phyloP scores from a whole-genome alignment of 257 asterid genomes.

The Solanum lignicaule region DNA sequence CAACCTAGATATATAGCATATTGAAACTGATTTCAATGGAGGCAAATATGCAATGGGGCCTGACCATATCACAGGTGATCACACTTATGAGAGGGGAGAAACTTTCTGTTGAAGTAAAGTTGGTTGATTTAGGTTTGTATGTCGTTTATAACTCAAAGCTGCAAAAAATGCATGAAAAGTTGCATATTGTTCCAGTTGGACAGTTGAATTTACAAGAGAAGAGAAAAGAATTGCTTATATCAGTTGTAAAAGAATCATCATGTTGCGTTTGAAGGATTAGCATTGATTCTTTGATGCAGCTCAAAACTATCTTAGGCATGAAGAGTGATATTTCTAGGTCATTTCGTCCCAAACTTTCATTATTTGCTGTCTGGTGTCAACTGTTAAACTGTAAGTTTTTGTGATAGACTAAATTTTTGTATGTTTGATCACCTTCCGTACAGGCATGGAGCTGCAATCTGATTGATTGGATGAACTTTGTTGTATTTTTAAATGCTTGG shows the following conservation, averaged over 20 bases:
- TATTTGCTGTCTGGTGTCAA: neutral
- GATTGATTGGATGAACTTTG: slow-evolving; percentile 76
- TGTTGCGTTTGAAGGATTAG: neutral
- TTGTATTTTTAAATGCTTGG: slow-evolving; percentile 84
- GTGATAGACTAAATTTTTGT: neutral
- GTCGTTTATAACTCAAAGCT: neutral
- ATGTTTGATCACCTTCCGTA: neutral
- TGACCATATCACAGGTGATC: neutral
- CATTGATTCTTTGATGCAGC: neutral
- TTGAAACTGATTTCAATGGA: neutral
- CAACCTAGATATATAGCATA: neutral
- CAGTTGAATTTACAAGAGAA: neutral
- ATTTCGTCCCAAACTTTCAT: neutral
- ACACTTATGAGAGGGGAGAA: neutral
- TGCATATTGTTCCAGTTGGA: neutral
- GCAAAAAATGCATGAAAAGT: neutral
- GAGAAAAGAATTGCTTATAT: neutral
- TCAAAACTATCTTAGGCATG: neutral
- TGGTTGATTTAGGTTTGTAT: neutral
- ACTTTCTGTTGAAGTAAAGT: neutral
- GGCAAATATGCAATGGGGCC: neutral
- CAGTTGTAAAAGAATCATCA: neutral
- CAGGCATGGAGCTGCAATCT: slow-evolving; percentile 48
- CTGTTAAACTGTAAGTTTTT: neutral
- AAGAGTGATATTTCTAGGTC: neutral